These are phyloP conservation scores for Coemansia pectinata DNA, from an alignment of 192 early-diverging fungal species.

Conservation along the genomic window DNA sequence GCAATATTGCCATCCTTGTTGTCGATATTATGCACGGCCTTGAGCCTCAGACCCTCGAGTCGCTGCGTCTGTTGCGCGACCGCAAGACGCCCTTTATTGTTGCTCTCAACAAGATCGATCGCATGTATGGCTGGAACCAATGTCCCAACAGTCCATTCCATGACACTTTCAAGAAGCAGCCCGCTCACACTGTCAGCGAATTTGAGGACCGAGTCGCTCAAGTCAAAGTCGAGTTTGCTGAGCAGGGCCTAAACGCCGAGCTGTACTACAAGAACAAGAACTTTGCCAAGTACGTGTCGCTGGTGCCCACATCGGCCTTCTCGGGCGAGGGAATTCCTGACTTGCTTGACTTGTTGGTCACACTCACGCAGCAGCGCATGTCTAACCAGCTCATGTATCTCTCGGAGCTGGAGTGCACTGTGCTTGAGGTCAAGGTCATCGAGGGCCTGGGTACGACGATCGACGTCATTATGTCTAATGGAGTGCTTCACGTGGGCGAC, in stretches of 20 bases:
- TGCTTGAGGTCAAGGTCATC: conserved; percentile 98
- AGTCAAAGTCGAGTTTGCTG: conserved; percentile 87
- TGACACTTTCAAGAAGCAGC: conserved; percentile 77
- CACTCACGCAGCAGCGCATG: conserved; percentile 93
- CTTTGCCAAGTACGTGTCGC: conserved; percentile 90
- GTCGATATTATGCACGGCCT: conserved; percentile 99
- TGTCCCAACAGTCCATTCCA: conserved; percentile 79
- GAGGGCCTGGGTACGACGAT: conserved; percentile 98
- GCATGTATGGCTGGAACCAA: conserved; percentile 91
- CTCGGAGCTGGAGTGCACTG: conserved; percentile 94
- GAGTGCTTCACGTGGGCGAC: conserved; percentile 92
- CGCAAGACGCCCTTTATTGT: conserved; percentile 98
- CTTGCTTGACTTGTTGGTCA: conserved; percentile 86
- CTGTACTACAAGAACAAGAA: conserved; percentile 97
- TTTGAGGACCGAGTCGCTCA: conserved; percentile 23
- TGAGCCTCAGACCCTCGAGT: conserved; percentile 98
- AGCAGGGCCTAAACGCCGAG: conserved; percentile 92
- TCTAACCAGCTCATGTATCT: conserved; percentile 93
- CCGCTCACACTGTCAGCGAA: conserved; percentile 67
- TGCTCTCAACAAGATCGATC: conserved; percentile 98
- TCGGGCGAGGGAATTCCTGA: conserved; percentile 99
- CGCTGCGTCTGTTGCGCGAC: conserved; percentile 84
- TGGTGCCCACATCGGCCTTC: conserved; percentile 97
- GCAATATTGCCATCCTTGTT: conserved; percentile 99
- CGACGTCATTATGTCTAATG: conserved; percentile 95